phyloP scores from a whole-genome alignment of 768 basidiomycete species.

The Hemileccinum rubropunctum region DNA sequence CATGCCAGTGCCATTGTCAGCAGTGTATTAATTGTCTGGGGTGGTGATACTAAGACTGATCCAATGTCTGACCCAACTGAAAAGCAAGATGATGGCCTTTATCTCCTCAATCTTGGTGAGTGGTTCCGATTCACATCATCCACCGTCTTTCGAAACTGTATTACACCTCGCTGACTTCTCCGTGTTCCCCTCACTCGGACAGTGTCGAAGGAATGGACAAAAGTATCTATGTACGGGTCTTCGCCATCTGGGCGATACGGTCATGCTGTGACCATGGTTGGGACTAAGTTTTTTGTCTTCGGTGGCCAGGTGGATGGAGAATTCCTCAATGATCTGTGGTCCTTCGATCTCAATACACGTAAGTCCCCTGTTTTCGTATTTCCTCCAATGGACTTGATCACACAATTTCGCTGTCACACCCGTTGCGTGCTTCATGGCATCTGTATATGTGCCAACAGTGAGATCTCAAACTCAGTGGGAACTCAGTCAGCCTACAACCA shows the following conservation, averaged over 20 bases:
- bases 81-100: constrained; percentile 88
- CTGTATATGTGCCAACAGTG: constrained; percentile 45
- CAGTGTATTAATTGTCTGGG: constrained; percentile 96
- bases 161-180: constrained; percentile 4
- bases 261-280: constrained; percentile 91
- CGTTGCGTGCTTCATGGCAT: neutral
- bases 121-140: constrained; percentile 9
- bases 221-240: constrained; percentile 71
- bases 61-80: constrained; percentile 58
- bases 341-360: constrained; percentile 94
- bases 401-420: neutral
- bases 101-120: constrained; percentile 91
- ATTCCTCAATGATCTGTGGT: constrained; percentile 94
- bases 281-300: constrained; percentile 90
- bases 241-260: constrained; percentile 91
- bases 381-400: neutral
- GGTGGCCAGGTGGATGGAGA: constrained; percentile 95
- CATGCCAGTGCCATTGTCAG: constrained; percentile 96
- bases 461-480: constrained; percentile 87
- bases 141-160: neutral
- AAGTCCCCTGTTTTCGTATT: constrained; percentile 31
- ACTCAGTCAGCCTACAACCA: constrained; percentile 56
- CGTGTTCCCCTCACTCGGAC: constrained; percentile 1
- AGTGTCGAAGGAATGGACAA: constrained; percentile 97
- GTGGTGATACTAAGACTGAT: constrained; percentile 91